These are phyloP conservation scores for Nakazawaea populi DNA, from an alignment of 805 yeast species.

Conservation along the genomic window DNA sequence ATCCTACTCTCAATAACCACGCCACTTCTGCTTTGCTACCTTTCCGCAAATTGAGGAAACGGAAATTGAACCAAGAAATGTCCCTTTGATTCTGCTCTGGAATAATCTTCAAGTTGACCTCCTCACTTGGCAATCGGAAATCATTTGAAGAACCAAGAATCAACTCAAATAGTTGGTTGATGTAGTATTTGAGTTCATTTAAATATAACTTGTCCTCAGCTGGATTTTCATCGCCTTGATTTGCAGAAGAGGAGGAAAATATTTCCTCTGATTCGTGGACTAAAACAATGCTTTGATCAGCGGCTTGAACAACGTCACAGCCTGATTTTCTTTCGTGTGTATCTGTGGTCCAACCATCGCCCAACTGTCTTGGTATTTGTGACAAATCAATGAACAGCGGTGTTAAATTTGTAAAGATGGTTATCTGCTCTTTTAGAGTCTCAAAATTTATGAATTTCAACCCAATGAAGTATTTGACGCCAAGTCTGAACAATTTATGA, in stretches of 20 bases:
- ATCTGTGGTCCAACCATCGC: slow-evolving; percentile 19
- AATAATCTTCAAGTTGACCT: slow-evolving; percentile 13
- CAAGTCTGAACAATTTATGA: slow-evolving; percentile 30
- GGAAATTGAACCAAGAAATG: slow-evolving; percentile 19
- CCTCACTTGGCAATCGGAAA: slow-evolving; percentile 8
- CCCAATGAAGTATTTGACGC: slow-evolving; percentile 28
- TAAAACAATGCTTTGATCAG: neutral
- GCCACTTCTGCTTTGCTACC: slow-evolving; percentile 14
- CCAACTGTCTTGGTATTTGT: slow-evolving; percentile 21
- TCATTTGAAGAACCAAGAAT: slow-evolving; percentile 11
- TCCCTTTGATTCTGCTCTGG: slow-evolving; percentile 3
- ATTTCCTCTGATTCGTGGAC: neutral
- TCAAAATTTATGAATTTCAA: slow-evolving; percentile 37
- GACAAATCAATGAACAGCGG: slow-evolving; percentile 30
- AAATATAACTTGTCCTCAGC: slow-evolving; percentile 9
- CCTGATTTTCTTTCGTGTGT: too few relatives aligned
- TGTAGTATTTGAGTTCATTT: slow-evolving; percentile 13
- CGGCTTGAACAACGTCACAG: too few relatives aligned
- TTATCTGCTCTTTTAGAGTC: slow-evolving; percentile 35
- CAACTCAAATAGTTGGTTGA: slow-evolving; percentile 15
- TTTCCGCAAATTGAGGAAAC: neutral
- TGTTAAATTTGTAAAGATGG: slow-evolving; percentile 39
- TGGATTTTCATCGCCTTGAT: neutral
- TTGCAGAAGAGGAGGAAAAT: slow-evolving; percentile 9
- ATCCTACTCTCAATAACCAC: slow-evolving; percentile 38